These are phyloP conservation scores for Phaffia rhodozyma DNA, from an alignment of 1,284 basidiomycete genomes.

Conservation along the genomic window DNA sequence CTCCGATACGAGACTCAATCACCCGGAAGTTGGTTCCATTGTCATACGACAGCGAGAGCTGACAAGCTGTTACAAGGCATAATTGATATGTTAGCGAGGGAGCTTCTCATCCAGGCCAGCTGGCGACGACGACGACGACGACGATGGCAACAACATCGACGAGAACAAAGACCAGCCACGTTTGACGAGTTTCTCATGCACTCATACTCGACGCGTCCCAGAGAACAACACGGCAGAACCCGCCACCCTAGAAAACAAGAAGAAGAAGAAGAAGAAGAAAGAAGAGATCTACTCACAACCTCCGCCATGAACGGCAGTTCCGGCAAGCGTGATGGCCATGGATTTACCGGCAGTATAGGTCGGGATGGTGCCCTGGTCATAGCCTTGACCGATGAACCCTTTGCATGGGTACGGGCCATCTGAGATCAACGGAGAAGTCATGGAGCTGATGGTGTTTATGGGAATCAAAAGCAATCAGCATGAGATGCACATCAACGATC, in stretches of 20 bases:
- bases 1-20: conserved; percentile 15
- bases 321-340: neutral
- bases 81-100: too few relatives aligned
- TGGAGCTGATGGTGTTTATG: neutral
- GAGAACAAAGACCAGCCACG: neutral
- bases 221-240: neutral
- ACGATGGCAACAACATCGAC: too few relatives aligned
- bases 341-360: neutral
- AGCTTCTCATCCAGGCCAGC: too few relatives aligned
- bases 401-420: conserved; percentile 16
- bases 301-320: conserved; percentile 17
- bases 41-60: conserved; percentile 18
- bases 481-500: neutral
- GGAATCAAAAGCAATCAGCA: neutral
- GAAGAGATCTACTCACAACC: conserved; percentile 8
- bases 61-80: conserved; percentile 9
- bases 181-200: neutral
- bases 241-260: neutral
- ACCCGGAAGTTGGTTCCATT: conserved; percentile 17
- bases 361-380: neutral
- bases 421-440: conserved; percentile 12
- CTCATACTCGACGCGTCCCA: neutral
- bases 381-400: neutral
- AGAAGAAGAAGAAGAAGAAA: neutral
- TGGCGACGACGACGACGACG: too few relatives aligned